Evolutionary conservation across 2,329 filamentous ascomycete species (phyloP).

Genomic region (Apiospora pterosperma): DNA sequence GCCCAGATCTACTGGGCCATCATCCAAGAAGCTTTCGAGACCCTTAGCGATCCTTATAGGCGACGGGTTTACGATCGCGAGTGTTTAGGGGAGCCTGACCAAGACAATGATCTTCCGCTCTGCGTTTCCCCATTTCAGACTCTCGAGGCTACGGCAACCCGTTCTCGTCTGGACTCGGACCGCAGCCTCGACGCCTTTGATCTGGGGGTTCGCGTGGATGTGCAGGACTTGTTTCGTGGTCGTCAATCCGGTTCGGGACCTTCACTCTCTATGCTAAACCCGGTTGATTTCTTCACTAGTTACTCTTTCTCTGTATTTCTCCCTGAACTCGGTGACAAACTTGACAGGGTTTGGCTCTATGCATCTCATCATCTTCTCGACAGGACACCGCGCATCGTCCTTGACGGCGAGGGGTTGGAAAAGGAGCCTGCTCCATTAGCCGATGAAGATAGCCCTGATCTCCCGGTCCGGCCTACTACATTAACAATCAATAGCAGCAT

Average conservation of each 20-base stretch:
- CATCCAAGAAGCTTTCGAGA: constrained; percentile 44
- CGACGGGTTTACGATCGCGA: constrained; percentile 37
- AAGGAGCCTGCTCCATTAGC: background rate
- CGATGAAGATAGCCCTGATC: background rate
- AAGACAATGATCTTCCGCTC: background rate
- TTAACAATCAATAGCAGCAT: constrained; percentile 11
- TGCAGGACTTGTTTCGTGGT: background rate
- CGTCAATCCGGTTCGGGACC: background rate
- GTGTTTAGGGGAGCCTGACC: background rate
- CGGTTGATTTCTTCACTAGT: constrained; percentile 12
- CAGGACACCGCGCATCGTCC: background rate
- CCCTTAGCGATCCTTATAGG: constrained; percentile 40
- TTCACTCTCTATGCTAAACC: constrained; percentile 1
- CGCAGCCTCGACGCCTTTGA: background rate
- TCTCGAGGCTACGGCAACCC: background rate
- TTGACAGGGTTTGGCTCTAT: background rate
- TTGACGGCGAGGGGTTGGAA: background rate
- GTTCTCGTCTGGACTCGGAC: background rate
- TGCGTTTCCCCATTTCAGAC: background rate
- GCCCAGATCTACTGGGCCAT: constrained; percentile 38
- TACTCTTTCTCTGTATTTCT: constrained; percentile 8
- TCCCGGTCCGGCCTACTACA: background rate
- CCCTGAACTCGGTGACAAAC: background rate
- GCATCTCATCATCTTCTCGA: background rate
- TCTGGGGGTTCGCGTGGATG: background rate